Conservation (phyloP, 345 rosid species). For the Atalantia buxifolia region DNA sequence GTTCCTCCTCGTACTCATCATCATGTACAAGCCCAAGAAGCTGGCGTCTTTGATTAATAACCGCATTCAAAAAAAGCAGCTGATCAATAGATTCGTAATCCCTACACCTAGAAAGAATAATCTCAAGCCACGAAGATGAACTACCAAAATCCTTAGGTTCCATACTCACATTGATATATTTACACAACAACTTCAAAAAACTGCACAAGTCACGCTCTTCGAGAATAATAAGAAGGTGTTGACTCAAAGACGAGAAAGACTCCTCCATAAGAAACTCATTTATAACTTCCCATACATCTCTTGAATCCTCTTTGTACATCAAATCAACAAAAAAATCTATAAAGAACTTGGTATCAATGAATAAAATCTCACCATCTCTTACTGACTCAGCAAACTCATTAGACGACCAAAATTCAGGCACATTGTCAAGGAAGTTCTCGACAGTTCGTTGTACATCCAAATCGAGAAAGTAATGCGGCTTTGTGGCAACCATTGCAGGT, state of each 20-base stretch:
- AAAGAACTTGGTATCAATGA: conserved; percentile 62
- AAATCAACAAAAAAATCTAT: conserved; percentile 51
- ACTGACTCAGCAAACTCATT: conserved; percentile 73
- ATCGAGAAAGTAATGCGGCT: conserved; percentile 95
- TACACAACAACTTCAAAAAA: conserved; percentile 47
- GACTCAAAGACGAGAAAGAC: conserved; percentile 59
- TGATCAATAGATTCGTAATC: conserved; percentile 55
- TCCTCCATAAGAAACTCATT: conserved; percentile 66
- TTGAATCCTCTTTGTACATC: conserved; percentile 63
- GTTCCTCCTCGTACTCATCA: conserved; percentile 49
- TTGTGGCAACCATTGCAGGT: conserved; percentile 90
- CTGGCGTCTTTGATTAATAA: conserved; percentile 61
- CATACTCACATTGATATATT: conserved; percentile 26
- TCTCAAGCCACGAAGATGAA: conserved; percentile 58
- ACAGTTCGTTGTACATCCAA: conserved; percentile 69
- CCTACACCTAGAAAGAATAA: conserved; percentile 41
- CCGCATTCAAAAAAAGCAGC: conserved; percentile 60
- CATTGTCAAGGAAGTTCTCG: conserved; percentile 70
- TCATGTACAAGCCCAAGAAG: conserved; percentile 56
- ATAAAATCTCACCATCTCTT: conserved; percentile 75
- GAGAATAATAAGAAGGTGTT: conserved; percentile 67
- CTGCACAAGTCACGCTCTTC: conserved; percentile 54
- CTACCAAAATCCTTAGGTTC: conserved; percentile 28
- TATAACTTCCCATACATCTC: conserved; percentile 68
- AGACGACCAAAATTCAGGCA: conserved; percentile 94